Percentiles rank a stretch among this genome's conserved stretches.
Evolutionary conservation across 2,329 filamentous ascomycete genomes (phyloP).

Genomic region (Endoconidiophora laricicola): DNA sequence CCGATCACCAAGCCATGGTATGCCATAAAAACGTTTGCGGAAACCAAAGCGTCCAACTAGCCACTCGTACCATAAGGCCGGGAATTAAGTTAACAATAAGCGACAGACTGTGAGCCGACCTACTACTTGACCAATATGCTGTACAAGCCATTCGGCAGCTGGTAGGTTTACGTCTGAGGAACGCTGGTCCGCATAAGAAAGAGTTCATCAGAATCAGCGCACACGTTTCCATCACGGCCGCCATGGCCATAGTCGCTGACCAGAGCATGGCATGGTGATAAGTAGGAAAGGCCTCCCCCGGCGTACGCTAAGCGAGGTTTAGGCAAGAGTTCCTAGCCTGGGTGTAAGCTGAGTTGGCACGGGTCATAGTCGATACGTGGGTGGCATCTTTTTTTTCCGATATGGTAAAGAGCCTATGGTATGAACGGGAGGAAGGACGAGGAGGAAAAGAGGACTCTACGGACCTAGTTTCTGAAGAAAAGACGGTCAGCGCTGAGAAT

Average conservation of each 20-base stretch:
- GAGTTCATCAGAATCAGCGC: slow-evolving; percentile 16
- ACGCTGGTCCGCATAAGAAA: slow-evolving; percentile 16
- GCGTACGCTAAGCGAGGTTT: too few relatives aligned
- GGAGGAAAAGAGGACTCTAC: too few relatives aligned
- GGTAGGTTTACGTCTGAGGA: slow-evolving; percentile 16
- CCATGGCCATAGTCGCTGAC: slow-evolving; percentile 23
- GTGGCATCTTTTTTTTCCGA: too few relatives aligned
- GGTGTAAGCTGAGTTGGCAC: too few relatives aligned
- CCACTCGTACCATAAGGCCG: slow-evolving; percentile 15
- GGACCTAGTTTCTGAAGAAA: too few relatives aligned
- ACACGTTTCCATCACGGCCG: slow-evolving; percentile 25
- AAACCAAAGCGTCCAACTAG: slow-evolving; percentile 15
- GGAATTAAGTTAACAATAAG: slow-evolving; percentile 14
- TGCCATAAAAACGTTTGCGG: slow-evolving; percentile 33
- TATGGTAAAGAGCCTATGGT: too few relatives aligned
- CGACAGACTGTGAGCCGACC: slow-evolving; percentile 12
- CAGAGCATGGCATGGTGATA: slow-evolving; percentile 22
- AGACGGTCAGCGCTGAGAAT: too few relatives aligned
- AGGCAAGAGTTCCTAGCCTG: too few relatives aligned
- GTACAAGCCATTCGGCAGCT: slow-evolving; percentile 15
- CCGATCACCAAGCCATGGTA: slow-evolving; percentile 17
- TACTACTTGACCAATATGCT: slow-evolving; percentile 15
- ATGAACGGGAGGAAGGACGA: too few relatives aligned
- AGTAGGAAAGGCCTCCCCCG: slow-evolving; percentile 1
- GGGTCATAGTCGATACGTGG: too few relatives aligned